phyloP scores from a whole-genome alignment of 192 early-diverging fungal species.

The Geranomyces variabilis region DNA sequence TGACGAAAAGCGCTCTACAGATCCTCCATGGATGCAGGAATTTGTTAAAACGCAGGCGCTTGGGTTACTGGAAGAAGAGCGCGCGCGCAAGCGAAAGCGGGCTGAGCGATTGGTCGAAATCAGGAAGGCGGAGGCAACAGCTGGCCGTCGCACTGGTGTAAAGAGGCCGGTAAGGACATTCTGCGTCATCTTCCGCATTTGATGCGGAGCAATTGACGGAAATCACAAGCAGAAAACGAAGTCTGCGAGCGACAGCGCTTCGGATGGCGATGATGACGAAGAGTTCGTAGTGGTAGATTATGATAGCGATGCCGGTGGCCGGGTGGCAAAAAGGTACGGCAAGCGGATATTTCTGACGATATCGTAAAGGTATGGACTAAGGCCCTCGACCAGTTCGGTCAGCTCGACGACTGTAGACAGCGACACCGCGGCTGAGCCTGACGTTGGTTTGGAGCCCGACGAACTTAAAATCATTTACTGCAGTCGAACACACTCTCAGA shows the following conservation, averaged over 20 bases:
- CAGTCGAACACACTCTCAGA: slow-evolving; percentile 78
- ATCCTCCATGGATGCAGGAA: slow-evolving; percentile 20
- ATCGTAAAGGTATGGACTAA: no score
- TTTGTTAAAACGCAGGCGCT: neutral
- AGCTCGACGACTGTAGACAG: slow-evolving; percentile 2
- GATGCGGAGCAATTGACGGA: no score
- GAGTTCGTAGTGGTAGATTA: slow-evolving; percentile 29
- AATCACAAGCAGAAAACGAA: no score
- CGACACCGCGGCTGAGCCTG: slow-evolving; percentile 9
- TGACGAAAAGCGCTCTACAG: neutral
- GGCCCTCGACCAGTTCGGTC: no score
- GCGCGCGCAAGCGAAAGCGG: slow-evolving; percentile 34
- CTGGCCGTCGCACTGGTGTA: slow-evolving; percentile 1
- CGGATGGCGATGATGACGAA: slow-evolving; percentile 19
- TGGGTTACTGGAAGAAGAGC: slow-evolving; percentile 26
- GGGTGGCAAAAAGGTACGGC: neutral
- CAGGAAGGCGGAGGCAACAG: slow-evolving; percentile 33
- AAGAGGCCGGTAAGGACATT: slow-evolving; percentile 24
- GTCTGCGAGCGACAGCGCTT: neutral
- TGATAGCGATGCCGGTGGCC: slow-evolving; percentile 26
- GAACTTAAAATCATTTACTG: slow-evolving; percentile 55
- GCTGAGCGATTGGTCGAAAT: slow-evolving; percentile 42
- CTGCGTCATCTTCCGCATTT: no score
- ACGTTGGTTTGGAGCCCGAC: slow-evolving; percentile 42
- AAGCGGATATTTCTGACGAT: no score